These are phyloP conservation scores for Aegilops bicornis DNA, from an alignment of 176 grass and related monocot genomes.

Conservation along the genomic window DNA sequence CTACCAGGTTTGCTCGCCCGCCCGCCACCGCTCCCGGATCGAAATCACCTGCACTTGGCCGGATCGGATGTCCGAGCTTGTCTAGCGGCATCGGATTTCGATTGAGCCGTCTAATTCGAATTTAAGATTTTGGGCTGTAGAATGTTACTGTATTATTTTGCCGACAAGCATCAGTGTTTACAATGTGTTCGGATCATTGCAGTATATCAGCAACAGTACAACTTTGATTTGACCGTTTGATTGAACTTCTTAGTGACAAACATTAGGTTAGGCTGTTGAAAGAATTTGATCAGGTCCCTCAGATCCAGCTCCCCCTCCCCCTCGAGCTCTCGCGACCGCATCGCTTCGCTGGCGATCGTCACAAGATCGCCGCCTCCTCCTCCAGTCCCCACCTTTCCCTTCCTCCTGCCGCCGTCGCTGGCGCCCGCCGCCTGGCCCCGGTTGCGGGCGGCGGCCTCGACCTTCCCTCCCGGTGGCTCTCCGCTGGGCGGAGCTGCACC, in stretches of 20 bases:
- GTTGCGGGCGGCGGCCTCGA: no score
- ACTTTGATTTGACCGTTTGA: not conserved
- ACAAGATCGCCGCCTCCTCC: no score
- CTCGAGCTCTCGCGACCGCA: no score
- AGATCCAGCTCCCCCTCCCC: no score
- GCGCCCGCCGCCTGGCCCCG: no score
- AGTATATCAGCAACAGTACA: not conserved
- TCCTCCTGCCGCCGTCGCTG: no score
- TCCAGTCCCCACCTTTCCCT: no score
- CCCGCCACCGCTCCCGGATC: not conserved
- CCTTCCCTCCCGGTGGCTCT: no score
- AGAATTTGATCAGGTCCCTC: no score
- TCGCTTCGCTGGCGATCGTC: no score
- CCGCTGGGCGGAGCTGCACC: no score
- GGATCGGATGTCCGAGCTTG: not conserved
- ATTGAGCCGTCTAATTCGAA: not conserved
- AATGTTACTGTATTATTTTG: not conserved
- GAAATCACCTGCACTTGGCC: not conserved
- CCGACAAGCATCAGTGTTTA: not conserved
- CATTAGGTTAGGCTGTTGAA: not conserved
- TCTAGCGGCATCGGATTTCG: not conserved
- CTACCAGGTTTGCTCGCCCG: constrained; percentile 49
- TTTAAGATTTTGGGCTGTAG: not conserved
- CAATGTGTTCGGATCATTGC: not conserved
- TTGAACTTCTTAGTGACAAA: not conserved